phyloP scores from a whole-genome alignment of 129 eudicot genomes.

The Silybum marianum region DNA sequence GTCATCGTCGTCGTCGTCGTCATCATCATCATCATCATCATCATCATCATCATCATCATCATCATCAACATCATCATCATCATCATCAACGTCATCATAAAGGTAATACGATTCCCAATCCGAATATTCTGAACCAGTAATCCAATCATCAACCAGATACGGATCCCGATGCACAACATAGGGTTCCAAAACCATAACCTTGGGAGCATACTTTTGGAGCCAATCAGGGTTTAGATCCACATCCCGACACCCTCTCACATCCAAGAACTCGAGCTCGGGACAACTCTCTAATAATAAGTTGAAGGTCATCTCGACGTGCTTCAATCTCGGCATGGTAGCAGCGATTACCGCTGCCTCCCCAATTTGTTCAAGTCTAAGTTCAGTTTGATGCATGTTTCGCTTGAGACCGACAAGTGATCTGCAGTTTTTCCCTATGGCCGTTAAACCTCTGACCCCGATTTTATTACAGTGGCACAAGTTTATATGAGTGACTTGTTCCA shows the following conservation, averaged over 20 bases:
- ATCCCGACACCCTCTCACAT: constrained; percentile 51
- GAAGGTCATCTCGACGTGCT: constrained; percentile 48
- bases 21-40: too few species aligned
- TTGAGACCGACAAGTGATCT: too few species aligned
- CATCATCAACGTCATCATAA: too few species aligned
- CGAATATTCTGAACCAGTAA: too few species aligned
- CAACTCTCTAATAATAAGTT: constrained; percentile 22
- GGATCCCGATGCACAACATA: not conserved
- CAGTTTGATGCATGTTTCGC: too few species aligned
- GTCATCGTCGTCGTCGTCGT: too few species aligned
- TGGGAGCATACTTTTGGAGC: constrained; percentile 32
- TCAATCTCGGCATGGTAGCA: constrained; percentile 48
- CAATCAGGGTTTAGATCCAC: constrained; percentile 32
- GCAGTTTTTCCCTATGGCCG: constrained; percentile 22
- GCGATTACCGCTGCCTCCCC: constrained; percentile 48
- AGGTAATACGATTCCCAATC: too few species aligned
- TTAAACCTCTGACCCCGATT: constrained; percentile 36
- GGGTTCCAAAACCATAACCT: constrained; percentile 35
- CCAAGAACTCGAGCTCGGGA: constrained; percentile 37
- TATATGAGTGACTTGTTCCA: constrained; percentile 19
- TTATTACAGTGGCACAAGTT: constrained; percentile 20
- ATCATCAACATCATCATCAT: too few species aligned
- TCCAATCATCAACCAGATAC: not conserved
- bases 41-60: too few species aligned
- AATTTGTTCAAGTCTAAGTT: not conserved